A percentile compares a stretch with the other conserved stretches of the same genome.
These are phyloP conservation scores for Rhodotorula sp. DNA, from an alignment of 1,284 basidiomycete genomes.

Conservation along the genomic window DNA sequence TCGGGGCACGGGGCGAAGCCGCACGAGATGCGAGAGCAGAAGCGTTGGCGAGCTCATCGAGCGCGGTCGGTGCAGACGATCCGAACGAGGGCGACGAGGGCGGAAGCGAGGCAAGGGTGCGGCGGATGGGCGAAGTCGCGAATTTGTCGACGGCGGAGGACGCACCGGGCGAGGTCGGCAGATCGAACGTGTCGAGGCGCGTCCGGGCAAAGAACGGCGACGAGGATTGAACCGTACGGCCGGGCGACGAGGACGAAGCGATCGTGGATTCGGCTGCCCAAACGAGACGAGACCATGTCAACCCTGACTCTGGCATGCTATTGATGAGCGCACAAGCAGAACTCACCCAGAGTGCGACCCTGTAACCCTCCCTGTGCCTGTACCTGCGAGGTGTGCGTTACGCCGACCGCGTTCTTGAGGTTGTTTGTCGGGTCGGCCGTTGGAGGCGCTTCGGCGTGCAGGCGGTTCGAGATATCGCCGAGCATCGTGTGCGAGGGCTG, in stretches of 20 bases:
- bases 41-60: conserved; percentile 1
- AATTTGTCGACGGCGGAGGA: conserved; percentile 1
- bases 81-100: conserved; percentile 25
- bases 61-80: not conserved
- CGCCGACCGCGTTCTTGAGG: not conserved
- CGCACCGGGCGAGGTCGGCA: conserved; percentile 27
- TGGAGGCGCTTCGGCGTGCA: not conserved
- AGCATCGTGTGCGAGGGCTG: conserved; percentile 10
- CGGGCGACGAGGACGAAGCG: conserved; percentile 26
- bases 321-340: too few species aligned
- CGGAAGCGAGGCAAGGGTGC: conserved; percentile 7
- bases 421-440: not conserved
- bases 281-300: not conserved
- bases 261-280: not conserved
- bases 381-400: not conserved
- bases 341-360: too few species aligned
- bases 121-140: conserved; percentile 7
- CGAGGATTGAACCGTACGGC: not conserved
- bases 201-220: conserved; percentile 28
- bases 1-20: not conserved
- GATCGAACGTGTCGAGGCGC: conserved; percentile 30
- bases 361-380: not conserved
- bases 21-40: not conserved
- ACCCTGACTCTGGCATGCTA: too few species aligned
- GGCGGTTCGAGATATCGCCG: conserved; percentile 22